Evolutionary conservation across 139 green algal genomes (phyloP), one percentile per base, ranked within the genome.

Genomic region (Chlorella sp.): DNA sequence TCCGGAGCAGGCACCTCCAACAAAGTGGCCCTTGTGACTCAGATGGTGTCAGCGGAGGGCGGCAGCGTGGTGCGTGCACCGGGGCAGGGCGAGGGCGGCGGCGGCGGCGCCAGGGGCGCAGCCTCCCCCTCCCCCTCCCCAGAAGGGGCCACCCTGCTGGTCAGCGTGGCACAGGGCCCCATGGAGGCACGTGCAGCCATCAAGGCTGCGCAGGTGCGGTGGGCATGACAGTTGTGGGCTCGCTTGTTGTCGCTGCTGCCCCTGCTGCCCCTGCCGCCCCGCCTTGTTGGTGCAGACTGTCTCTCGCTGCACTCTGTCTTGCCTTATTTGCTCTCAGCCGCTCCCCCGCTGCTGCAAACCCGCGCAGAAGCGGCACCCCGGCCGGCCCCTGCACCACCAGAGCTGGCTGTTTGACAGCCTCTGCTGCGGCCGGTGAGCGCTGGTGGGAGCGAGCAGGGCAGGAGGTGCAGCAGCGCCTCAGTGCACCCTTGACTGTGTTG

Each of bases 341-440:
- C n/a, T 24, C 65, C 32, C 32, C n/a, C 22, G 36, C 69, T 40
- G 36, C 67, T 34, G 28, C 56, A 4, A 26, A 1, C 13, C 74
- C 74, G 16, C 24, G 34, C 76, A 82, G 76, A 54, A 60, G 28
- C 60, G 60, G 14, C 62, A 75, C 41, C 62, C 41, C 0, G 77
- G 77, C 22, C 77, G 77, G 16, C 67, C 60, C 5, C 17, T 83
- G 77, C 16, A 75, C 26, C 62, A 73, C 30, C 32, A 30, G 16
- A 41, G 38, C 60, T 83, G 77, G 77, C 19, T 83, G 36, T 83
- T 54, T 51, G 77, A 74, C 77, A 83, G 77, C 77, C 60, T 83
- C 28, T 62, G 40, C 60, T 60, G 51, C 51, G 51, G 51, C 51
- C 22, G 51, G 51, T 24, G 51, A 60, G 51, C 2, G n/a, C n/a